These are phyloP conservation scores for Leccinum arenicola DNA, from an alignment of 768 basidiomycete genomes.

Conservation along the genomic window DNA sequence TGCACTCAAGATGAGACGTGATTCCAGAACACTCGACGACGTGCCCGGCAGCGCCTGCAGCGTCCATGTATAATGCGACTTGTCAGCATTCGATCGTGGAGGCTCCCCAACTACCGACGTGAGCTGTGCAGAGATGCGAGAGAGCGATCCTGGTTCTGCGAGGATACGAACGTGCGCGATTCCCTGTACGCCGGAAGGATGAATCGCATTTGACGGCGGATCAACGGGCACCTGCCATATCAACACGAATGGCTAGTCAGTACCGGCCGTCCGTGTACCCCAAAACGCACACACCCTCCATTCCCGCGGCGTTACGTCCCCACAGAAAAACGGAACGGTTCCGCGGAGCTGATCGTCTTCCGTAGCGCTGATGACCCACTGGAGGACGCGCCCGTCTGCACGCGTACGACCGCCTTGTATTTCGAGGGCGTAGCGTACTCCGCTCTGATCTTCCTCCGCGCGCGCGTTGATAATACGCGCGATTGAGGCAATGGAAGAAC, in stretches of 20 bases:
- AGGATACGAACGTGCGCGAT: slow-evolving; percentile 50
- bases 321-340: slow-evolving; percentile 67
- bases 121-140: slow-evolving; percentile 36
- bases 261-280: neutral
- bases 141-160: slow-evolving; percentile 30
- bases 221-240: slow-evolving; percentile 45
- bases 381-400: slow-evolving; percentile 50
- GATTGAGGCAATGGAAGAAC: slow-evolving; percentile 45
- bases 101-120: slow-evolving; percentile 46
- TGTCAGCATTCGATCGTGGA: slow-evolving; percentile 28
- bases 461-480: slow-evolving; percentile 56
- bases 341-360: slow-evolving; percentile 26
- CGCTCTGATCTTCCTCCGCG: slow-evolving; percentile 36
- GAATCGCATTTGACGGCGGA: slow-evolving; percentile 44
- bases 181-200: slow-evolving; percentile 49
- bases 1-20: slow-evolving; percentile 36
- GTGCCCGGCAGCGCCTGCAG: slow-evolving; percentile 35
- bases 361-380: slow-evolving; percentile 57
- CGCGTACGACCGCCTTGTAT: slow-evolving; percentile 52
- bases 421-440: slow-evolving; percentile 44
- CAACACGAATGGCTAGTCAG: neutral
- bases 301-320: slow-evolving; percentile 61
- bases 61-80: slow-evolving; percentile 38
- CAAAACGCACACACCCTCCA: slow-evolving; percentile 45
- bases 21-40: slow-evolving; percentile 6